Evolutionary conservation across 306 rosid genomes (phyloP).

Genomic region (Vigna radiata): DNA sequence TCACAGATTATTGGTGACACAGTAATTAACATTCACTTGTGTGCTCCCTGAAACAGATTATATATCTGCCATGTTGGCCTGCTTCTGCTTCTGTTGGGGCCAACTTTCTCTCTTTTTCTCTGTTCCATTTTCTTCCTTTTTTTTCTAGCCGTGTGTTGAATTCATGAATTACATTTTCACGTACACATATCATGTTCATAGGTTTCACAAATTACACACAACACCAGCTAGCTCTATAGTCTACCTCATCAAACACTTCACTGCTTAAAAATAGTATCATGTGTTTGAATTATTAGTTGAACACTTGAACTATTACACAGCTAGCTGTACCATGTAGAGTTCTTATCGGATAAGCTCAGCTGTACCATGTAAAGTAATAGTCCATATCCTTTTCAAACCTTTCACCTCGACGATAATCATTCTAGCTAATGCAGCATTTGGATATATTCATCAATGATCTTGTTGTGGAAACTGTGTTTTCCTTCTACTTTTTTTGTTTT

Average conservation of each 20-base stretch:
- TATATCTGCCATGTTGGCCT: conserved; percentile 18
- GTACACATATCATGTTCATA: conserved; percentile 9
- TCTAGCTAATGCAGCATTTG: neutral
- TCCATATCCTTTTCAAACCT: conserved; percentile 30
- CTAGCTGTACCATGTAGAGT: conserved; percentile 12
- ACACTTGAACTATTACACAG: conserved; percentile 17
- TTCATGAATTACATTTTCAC: neutral
- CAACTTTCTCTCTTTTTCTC: conserved; percentile 4
- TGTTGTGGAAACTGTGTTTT: neutral
- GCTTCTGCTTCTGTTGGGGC: conserved; percentile 21
- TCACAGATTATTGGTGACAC: conserved; percentile 31
- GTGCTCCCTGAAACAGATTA: conserved; percentile 9
- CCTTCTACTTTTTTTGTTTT: neutral
- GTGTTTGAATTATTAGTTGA: conserved; percentile 30
- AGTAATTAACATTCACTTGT: conserved; percentile 37
- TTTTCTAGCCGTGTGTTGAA: neutral
- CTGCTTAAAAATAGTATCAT: conserved; percentile 22
- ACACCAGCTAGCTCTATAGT: conserved; percentile 17
- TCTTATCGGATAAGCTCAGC: neutral
- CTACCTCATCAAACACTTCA: conserved; percentile 27
- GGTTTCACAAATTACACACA: conserved; percentile 7
- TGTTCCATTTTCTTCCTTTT: conserved; percentile 1
- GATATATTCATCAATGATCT: neutral
- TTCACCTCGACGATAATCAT: conserved; percentile 13
- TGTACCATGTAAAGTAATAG: conserved; percentile 5